These are phyloP conservation scores for Leccinum broughii DNA, from an alignment of 768 basidiomycete genomes.

Conservation along the genomic window DNA sequence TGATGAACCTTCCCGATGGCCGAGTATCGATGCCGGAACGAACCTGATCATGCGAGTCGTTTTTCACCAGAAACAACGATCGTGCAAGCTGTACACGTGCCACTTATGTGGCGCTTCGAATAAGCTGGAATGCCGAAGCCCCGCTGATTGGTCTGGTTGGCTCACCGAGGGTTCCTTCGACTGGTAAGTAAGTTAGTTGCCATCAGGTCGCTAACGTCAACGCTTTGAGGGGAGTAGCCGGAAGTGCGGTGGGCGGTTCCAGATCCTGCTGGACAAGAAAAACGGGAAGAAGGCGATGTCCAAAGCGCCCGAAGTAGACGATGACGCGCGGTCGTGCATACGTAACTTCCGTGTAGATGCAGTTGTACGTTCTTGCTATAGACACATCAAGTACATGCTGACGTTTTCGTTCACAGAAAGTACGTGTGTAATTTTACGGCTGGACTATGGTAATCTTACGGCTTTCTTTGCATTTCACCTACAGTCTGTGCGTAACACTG, in stretches of 20 bases:
- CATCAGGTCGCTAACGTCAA: neutral
- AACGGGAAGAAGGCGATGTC: slow-evolving; percentile 7
- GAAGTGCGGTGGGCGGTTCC: slow-evolving; percentile 26
- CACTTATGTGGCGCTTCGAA: slow-evolving; percentile 25
- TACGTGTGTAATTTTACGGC: slow-evolving; percentile 4
- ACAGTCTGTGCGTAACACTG: slow-evolving; percentile 14
- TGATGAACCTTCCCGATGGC: slow-evolving; percentile 23
- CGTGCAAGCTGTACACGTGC: slow-evolving; percentile 15
- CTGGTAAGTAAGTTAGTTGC: slow-evolving; percentile 14
- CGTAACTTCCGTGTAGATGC: slow-evolving; percentile 27
- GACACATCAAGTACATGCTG: neutral
- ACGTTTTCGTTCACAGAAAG: slow-evolving; percentile 15
- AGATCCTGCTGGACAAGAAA: slow-evolving; percentile 25
- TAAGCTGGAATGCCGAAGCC: slow-evolving; percentile 14
- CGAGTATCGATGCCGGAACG: slow-evolving; percentile 25
- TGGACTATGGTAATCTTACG: neutral
- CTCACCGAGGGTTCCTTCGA: slow-evolving; percentile 26
- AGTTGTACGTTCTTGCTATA: slow-evolving; percentile 12
- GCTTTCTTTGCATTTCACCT: neutral
- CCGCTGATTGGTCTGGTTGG: slow-evolving; percentile 19
- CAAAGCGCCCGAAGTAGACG: slow-evolving; percentile 11
- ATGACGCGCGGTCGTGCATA: slow-evolving; percentile 24
- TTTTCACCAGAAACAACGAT: slow-evolving; percentile 19
- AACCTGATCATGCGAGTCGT: slow-evolving; percentile 27
- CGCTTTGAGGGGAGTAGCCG: slow-evolving; percentile 1